Evolutionary conservation across 768 basidiomycete genomes (phyloP).

Genomic region (Tremella mesenterica): DNA sequence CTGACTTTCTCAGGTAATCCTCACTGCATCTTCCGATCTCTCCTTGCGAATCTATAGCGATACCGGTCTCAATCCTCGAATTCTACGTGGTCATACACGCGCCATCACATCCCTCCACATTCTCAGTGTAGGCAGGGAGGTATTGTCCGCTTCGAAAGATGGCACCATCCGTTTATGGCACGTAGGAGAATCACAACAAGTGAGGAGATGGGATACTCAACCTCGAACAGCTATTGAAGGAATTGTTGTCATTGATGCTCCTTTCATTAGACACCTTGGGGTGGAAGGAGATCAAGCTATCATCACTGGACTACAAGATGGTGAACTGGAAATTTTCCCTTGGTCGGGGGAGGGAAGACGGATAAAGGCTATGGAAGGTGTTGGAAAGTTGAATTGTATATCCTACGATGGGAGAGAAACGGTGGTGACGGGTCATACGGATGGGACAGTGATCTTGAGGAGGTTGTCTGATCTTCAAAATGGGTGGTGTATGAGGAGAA

Average conservation of each 20-base stretch:
- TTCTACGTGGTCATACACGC: slow-evolving; percentile 59
- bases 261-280: slow-evolving; percentile 5
- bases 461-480: slow-evolving; percentile 50
- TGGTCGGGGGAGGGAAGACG: slow-evolving; percentile 1
- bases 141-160: slow-evolving; percentile 62
- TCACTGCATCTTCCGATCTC: slow-evolving; percentile 64
- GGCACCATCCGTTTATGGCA: slow-evolving; percentile 66
- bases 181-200: slow-evolving; percentile 52
- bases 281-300: slow-evolving; percentile 6
- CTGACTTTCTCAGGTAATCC: slow-evolving; percentile 52
- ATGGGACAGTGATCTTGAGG: slow-evolving; percentile 54
- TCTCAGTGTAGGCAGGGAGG: slow-evolving; percentile 57
- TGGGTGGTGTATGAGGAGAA: slow-evolving; percentile 26
- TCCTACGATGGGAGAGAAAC: slow-evolving; percentile 49
- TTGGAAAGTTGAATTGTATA: slow-evolving; percentile 48
- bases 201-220: slow-evolving; percentile 48
- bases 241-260: slow-evolving; percentile 20
- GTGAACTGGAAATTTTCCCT: slow-evolving; percentile 1
- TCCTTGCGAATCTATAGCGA: slow-evolving; percentile 58
- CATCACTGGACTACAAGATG: slow-evolving; percentile 15
- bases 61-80: slow-evolving; percentile 52
- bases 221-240: slow-evolving; percentile 30
- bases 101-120: slow-evolving; percentile 59
- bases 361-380: neutral
- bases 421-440: slow-evolving; percentile 55